Base-by-base conservation (phyloP, 2,329 filamentous ascomycete genomes). In the Stromatinia cepivora region DNA sequence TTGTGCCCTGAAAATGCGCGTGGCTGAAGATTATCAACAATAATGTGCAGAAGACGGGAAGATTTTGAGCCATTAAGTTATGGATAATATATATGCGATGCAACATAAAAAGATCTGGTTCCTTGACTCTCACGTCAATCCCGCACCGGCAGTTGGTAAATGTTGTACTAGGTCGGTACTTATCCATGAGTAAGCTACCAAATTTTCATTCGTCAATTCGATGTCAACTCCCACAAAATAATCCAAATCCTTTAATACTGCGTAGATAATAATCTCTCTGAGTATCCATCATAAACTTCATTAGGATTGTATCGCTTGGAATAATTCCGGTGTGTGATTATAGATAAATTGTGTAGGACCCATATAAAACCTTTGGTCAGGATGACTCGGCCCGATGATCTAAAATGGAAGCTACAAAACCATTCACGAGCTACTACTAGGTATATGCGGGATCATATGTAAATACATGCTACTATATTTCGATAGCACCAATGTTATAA, bases 371-470 rank as follows among this genome's bases (percentile, higher is more conserved):
- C 13, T 13, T 52, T 52, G 46, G 61, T 50, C 46, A 20, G n/a
- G n/a, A 42, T 64, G 61, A 64, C 46, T 53, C 61, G 46, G 31
- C 46, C 61, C 46, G 61, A 39, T 64, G 61, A 64, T 53, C 61
- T 52, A 13, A 20, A 64, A 53, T 28, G 61, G 46, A 52, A 50
- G 34, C 46, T 28, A 64, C n/a, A 39, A 6, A 52, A 52, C n/a
- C n/a, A 53, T 64, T n/a, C 34, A 64, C 46, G n/a, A 52, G 9
- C 22, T 11, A n/a, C n/a, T n/a, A n/a, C n/a, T n/a, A n/a, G n/a
- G n/a, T n/a, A 11, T 28, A 34, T 52, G 13, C 13, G 31, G 42
- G 57, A 67, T 58, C 66, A 52, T 52, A 22, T 64, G 61, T 42
- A n/a, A 64, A 20, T 39, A 36, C 17, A 50, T 39, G 4, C 34